A percentile compares a stretch with the other conserved stretches of the same genome.
Evolutionary conservation across 441 rosid genomes (phyloP).

Genomic region (Populus hybrid): DNA sequence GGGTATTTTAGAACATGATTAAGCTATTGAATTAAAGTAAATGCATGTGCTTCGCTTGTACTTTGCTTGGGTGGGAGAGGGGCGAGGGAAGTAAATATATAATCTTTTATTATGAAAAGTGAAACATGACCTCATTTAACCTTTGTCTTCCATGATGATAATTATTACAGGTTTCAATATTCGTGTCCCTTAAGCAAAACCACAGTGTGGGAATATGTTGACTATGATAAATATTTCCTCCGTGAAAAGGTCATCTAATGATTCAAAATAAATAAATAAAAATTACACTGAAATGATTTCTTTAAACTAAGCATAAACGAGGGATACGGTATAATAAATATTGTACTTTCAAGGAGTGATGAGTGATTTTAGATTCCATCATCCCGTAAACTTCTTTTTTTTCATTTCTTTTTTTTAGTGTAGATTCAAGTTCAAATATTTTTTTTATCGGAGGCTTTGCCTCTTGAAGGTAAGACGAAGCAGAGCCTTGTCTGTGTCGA

Average conservation of each 20-base stretch:
- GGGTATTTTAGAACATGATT: neutral
- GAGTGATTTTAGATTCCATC: slow-evolving; percentile 5
- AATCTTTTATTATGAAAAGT: slow-evolving; percentile 11
- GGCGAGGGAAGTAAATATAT: neutral
- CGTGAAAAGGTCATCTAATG: neutral
- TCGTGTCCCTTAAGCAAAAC: slow-evolving; percentile 12
- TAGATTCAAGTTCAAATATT: too few species aligned
- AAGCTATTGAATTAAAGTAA: neutral
- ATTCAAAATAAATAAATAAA: too few species aligned
- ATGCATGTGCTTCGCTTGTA: neutral
- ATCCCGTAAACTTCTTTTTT: too few species aligned
- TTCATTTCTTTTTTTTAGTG: too few species aligned
- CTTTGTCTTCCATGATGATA: neutral
- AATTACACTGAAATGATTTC: neutral
- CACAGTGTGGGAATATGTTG: neutral
- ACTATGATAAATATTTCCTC: slow-evolving; percentile 6
- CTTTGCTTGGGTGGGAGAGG: neutral
- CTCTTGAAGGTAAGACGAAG: too few species aligned
- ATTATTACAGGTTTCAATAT: slow-evolving; percentile 4
- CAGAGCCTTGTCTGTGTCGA: neutral
- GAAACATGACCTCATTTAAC: slow-evolving; percentile 2
- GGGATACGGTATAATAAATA: too few species aligned
- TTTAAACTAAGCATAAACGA: neutral
- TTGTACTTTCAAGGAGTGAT: neutral
- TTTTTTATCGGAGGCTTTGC: too few species aligned